Evolutionary conservation across 129 eudicot genomes (phyloP).

Genomic region (Flaveria robusta): DNA sequence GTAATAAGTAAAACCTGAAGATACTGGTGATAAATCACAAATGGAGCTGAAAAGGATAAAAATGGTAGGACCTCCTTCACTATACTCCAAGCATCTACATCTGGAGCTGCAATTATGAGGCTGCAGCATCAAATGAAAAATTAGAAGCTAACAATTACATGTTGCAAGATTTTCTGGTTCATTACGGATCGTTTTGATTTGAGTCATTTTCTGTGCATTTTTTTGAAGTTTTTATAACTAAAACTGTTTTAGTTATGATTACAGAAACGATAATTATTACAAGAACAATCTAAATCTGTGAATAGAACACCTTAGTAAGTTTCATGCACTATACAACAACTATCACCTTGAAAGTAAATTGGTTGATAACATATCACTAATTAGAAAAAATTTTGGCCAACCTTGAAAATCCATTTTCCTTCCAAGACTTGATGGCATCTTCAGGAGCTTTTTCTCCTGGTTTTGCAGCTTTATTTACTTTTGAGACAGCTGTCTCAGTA

Average conservation of each 20-base stretch:
- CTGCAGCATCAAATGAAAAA: slow-evolving; percentile 38
- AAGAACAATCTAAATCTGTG: background rate
- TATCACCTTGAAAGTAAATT: background rate
- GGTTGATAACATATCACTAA: background rate
- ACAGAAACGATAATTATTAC: background rate
- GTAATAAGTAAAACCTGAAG: slow-evolving; percentile 58
- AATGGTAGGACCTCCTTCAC: slow-evolving; percentile 76
- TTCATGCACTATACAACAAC: background rate
- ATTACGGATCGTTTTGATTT: background rate
- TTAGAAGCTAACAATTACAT: background rate
- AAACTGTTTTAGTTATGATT: background rate
- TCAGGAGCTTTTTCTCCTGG: slow-evolving; percentile 78
- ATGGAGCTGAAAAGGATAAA: slow-evolving; percentile 84
- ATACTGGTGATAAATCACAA: slow-evolving; percentile 88
- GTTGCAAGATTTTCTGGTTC: background rate
- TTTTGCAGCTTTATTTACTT: slow-evolving; percentile 51
- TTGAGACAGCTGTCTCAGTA: slow-evolving; percentile 31
- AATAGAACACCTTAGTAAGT: background rate
- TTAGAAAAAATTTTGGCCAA: slow-evolving; percentile 20
- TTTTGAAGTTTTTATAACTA: background rate
- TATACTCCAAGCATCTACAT: slow-evolving; percentile 79
- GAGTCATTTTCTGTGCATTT: background rate
- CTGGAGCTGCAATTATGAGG: slow-evolving; percentile 84
- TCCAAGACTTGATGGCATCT: slow-evolving; percentile 69
- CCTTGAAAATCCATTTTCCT: slow-evolving; percentile 93